These are phyloP conservation scores for Candida succiphila DNA, from an alignment of 805 yeast species.

Conservation along the genomic window DNA sequence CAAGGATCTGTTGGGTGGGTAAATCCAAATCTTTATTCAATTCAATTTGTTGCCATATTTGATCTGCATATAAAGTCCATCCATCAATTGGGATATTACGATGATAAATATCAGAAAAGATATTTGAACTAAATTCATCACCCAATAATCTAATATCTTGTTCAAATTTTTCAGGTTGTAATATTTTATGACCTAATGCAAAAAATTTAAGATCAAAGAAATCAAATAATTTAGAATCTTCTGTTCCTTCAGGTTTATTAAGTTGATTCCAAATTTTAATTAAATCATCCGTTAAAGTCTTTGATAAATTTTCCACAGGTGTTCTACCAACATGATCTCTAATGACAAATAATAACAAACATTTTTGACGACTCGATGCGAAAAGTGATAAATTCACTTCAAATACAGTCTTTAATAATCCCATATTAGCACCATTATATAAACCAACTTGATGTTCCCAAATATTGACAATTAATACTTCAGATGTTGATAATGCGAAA, in stretches of 20 bases:
- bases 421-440: constrained; percentile 98
- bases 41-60: constrained; percentile 92
- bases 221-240: constrained; percentile 48
- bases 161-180: constrained; percentile 64
- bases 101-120: constrained; percentile 61
- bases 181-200: constrained; percentile 75
- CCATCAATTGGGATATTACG: constrained; percentile 90
- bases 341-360: constrained; percentile 73
- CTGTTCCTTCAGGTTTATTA: constrained; percentile 60
- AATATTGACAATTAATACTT: constrained; percentile 80
- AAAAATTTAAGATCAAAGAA: constrained; percentile 81
- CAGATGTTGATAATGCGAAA: constrained; percentile 88
- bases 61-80: constrained; percentile 85
- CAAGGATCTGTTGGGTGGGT: constrained; percentile 93
- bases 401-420: constrained; percentile 85
- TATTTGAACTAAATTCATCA: constrained; percentile 37
- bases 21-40: constrained; percentile 87
- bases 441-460: constrained; percentile 98
- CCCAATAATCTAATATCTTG: constrained; percentile 56
- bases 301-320: constrained; percentile 61
- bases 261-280: constrained; percentile 68
- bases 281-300: constrained; percentile 64
- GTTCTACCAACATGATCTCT: constrained; percentile 89
- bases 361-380: constrained; percentile 48
- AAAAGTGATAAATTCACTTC: constrained; percentile 88